Evolutionary conservation across 139 green algal genomes (phyloP), one percentile per base, ranked within the genome.

Genomic region (Tetradesmus obliquus): DNA sequence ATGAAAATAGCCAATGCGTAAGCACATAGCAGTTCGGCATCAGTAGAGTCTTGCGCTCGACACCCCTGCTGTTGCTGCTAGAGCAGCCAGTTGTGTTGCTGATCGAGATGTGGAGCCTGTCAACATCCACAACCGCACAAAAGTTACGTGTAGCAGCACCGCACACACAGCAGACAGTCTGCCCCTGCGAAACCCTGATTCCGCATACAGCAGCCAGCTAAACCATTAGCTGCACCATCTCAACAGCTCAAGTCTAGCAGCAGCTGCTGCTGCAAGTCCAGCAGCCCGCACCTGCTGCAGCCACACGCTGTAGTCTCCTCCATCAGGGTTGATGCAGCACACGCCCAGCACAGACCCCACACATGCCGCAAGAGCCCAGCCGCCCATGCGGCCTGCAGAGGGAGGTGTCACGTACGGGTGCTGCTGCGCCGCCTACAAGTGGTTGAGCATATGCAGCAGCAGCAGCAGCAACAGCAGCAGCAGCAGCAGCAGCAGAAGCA

Each of bases 271-370:
- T 17, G 9, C 79, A 58, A 19, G 53, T 10, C 9, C 8, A 5
- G 53, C n/a, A 3, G 55, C 13, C 12, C 53, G 12, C 32, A 90
- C 85, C 66, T 90, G 85, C 17, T 72, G 85, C 15, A 82, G 93
- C 85, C 93, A 95, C 54, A 87, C 58, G 10, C 32, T 79, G 54
- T 95, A 95, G 66, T 94, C 85, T 0, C 92, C 93, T 45, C 89
- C 92, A 54, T 91, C 87, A 24, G 91, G 87, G 55, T 94, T 82
- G 12, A 94, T 45, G 58, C 69, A 87, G 79, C 93, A 95, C 15
- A 95, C 55, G 45, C 92, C 92, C 13, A 95, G 84, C 2, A 94
- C 90, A 7, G 87, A 55, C 7, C 90, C 93, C 20, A 95, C 9
- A 12, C 55, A 32, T n/a, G 88, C 86, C 76, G 90, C 92, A 7